phyloP scores from a whole-genome alignment of 441 rosid species.

The Flueggea neowawraea region DNA sequence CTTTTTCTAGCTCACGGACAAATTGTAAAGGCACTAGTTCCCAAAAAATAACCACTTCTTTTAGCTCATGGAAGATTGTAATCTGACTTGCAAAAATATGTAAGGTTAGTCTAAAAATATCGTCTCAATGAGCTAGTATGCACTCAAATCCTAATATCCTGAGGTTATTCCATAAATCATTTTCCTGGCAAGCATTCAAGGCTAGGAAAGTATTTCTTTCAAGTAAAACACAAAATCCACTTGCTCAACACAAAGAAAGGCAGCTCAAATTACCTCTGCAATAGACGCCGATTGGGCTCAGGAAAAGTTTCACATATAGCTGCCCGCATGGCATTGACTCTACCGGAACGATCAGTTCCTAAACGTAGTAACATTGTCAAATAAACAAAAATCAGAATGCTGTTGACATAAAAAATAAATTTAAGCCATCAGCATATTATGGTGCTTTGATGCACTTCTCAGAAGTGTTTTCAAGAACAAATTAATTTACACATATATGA shows the following conservation, averaged over 20 bases:
- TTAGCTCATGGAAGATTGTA: background rate
- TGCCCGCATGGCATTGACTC: constrained; percentile 81
- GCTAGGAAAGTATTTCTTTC: background rate
- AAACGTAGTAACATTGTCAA: constrained; percentile 22
- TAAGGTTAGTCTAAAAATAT: background rate
- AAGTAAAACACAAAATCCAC: background rate
- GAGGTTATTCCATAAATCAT: background rate
- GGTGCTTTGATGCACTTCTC: too few species aligned
- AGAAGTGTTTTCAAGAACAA: background rate
- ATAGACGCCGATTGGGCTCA: constrained; percentile 97
- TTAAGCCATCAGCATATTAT: too few species aligned
- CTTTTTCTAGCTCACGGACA: background rate
- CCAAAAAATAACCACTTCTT: background rate
- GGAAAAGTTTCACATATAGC: constrained; percentile 97
- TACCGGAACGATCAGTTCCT: constrained; percentile 68
- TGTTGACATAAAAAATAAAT: too few species aligned
- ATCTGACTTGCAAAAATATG: background rate
- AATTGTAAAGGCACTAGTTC: background rate
- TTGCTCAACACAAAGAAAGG: background rate
- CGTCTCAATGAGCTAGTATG: background rate
- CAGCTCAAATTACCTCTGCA: constrained; percentile 69
- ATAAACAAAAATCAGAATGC: constrained; percentile 6
- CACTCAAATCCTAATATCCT: background rate
- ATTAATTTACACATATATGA: background rate
- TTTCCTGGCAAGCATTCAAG: background rate